Conservation (phyloP, 1,139 yeast species). For the Pichia terricola region DNA sequence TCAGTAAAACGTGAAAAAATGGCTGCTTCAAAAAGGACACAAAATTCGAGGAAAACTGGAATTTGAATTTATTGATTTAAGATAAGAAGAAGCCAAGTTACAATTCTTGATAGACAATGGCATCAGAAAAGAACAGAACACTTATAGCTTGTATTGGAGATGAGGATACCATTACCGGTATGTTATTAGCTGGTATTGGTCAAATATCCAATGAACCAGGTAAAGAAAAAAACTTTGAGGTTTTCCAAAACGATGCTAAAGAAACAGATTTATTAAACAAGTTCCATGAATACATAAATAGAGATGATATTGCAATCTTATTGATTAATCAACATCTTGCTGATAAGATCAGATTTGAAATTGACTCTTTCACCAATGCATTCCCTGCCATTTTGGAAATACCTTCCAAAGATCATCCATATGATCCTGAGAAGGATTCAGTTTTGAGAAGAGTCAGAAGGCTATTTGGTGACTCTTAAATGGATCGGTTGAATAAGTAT, state of each 20-base stretch:
- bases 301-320: slow-evolving; percentile 88
- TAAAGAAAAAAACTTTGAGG: slow-evolving; percentile 75
- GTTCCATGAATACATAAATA: slow-evolving; percentile 66
- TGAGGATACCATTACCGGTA: slow-evolving; percentile 95
- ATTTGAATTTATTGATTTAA: no score
- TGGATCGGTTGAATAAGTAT: no score
- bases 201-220: slow-evolving; percentile 56
- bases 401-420: slow-evolving; percentile 97
- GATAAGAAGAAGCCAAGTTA: no score
- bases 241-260: slow-evolving; percentile 70
- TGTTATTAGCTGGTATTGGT: slow-evolving; percentile 92
- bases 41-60: no score
- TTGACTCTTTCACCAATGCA: slow-evolving; percentile 80
- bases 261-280: slow-evolving; percentile 67
- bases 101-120: no score
- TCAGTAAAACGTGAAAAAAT: no score
- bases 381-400: slow-evolving; percentile 96
- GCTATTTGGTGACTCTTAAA: slow-evolving; percentile 63
- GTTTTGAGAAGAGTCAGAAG: slow-evolving; percentile 90
- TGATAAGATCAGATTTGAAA: slow-evolving; percentile 72
- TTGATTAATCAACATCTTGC: slow-evolving; percentile 94
- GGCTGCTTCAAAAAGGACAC: no score
- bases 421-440: slow-evolving; percentile 96
- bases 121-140: slow-evolving; percentile 42
- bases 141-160: slow-evolving; percentile 91